Percentiles rank a stretch among this genome's conserved stretches.
Evolutionary conservation across 2,329 filamentous ascomycete species (phyloP).

Genomic region (Aureobasidium sp.): DNA sequence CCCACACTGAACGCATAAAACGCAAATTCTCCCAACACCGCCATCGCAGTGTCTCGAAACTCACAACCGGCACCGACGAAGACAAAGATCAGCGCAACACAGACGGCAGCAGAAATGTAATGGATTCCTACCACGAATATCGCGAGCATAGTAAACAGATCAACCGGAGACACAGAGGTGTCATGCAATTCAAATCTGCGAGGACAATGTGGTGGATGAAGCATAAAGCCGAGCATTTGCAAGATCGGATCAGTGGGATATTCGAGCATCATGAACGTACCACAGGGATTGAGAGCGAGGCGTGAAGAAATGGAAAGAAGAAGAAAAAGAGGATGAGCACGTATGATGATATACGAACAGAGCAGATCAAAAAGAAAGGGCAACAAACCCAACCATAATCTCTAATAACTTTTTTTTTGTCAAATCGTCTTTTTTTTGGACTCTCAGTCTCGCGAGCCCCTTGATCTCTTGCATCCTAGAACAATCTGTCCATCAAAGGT

Average conservation of each 20-base stretch:
- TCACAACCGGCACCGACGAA: slow-evolving; percentile 17
- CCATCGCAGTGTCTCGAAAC: slow-evolving; percentile 12
- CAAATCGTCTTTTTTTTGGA: too few species aligned
- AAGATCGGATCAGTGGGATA: slow-evolving; percentile 36
- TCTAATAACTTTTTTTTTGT: too few species aligned
- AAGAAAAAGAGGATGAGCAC: too few species aligned
- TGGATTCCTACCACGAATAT: slow-evolving; percentile 53
- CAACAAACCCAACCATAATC: too few species aligned
- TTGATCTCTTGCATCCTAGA: too few species aligned
- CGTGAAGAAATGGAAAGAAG: slow-evolving; percentile 36
- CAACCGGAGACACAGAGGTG: slow-evolving; percentile 58
- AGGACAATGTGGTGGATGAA: slow-evolving; percentile 52
- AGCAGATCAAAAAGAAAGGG: too few species aligned
- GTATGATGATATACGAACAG: too few species aligned
- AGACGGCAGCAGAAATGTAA: slow-evolving; percentile 32
- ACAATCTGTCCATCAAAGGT: too few species aligned
- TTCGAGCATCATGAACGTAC: slow-evolving; percentile 56
- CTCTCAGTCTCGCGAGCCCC: too few species aligned
- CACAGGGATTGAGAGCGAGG: slow-evolving; percentile 61
- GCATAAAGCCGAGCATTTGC: slow-evolving; percentile 49
- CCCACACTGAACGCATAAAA: neutral
- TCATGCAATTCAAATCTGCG: slow-evolving; percentile 66
- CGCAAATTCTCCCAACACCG: neutral
- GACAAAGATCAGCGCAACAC: slow-evolving; percentile 7
- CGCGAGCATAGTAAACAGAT: slow-evolving; percentile 52